These are phyloP conservation scores for Trypanosoma melophagium DNA, from an alignment of 208 protist genomes.

Conservation along the genomic window DNA sequence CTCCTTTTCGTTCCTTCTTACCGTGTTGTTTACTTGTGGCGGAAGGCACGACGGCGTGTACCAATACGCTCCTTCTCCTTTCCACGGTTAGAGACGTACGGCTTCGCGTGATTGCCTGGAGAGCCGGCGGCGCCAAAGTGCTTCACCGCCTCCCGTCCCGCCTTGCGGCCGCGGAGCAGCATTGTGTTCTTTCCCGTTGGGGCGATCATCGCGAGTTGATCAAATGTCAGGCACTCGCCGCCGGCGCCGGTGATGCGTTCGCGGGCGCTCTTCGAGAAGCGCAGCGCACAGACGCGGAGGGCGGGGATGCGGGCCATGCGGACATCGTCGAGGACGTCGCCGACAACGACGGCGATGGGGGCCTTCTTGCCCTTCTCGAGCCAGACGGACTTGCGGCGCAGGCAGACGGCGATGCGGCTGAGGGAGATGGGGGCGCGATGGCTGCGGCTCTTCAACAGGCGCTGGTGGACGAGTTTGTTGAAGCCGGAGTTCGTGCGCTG, in stretches of 20 bases:
- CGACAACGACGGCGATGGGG: slow-evolving; percentile 97
- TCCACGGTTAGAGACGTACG: slow-evolving; percentile 48
- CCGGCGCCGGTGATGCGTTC: slow-evolving; percentile 98
- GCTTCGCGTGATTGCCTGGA: slow-evolving; percentile 90
- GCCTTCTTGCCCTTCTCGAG: slow-evolving; percentile 76
- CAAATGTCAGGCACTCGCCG: slow-evolving; percentile 99
- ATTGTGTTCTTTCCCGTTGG: slow-evolving; percentile 98
- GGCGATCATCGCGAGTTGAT: slow-evolving; percentile 97
- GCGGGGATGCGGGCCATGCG: slow-evolving; percentile 96
- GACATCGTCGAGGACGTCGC: slow-evolving; percentile 98
- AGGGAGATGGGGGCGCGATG: slow-evolving; percentile 97
- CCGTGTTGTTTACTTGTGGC: slow-evolving; percentile 52
- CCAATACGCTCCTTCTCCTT: slow-evolving; percentile 25
- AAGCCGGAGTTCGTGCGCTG: slow-evolving; percentile 98
- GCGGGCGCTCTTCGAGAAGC: slow-evolving; percentile 98
- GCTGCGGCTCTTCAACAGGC: slow-evolving; percentile 95
- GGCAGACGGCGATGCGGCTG: slow-evolving; percentile 93
- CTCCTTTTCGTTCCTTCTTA: not conserved
- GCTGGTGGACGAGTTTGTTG: slow-evolving; percentile 97
- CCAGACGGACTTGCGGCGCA: slow-evolving; percentile 90
- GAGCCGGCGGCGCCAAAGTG: slow-evolving; percentile 98
- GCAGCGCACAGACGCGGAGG: slow-evolving; percentile 97
- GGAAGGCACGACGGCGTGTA: slow-evolving; percentile 43
- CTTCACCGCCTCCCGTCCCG: slow-evolving; percentile 95
- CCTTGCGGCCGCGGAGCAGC: slow-evolving; percentile 96